phyloP scores from a whole-genome alignment of 768 basidiomycete species.

The Fomitopsis serialis region DNA sequence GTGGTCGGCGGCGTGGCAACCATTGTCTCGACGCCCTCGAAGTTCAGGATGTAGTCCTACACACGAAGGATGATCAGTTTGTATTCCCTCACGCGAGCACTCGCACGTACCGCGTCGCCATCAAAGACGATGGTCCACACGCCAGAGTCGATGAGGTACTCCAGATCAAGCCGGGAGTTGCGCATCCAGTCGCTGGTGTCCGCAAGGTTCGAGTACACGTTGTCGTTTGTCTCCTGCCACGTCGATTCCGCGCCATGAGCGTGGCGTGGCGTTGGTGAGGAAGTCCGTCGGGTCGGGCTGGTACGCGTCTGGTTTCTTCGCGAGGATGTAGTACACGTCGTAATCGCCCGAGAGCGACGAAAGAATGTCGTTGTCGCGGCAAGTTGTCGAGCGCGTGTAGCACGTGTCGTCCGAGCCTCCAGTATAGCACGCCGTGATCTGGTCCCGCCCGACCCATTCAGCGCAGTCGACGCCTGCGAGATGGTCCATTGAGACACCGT shows the following conservation, averaged over 20 bases:
- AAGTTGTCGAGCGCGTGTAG: slow-evolving; percentile 53
- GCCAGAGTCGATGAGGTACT: slow-evolving; percentile 54
- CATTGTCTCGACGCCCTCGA: slow-evolving; percentile 52
- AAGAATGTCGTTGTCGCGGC: slow-evolving; percentile 53
- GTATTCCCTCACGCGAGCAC: neutral
- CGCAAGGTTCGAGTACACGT: slow-evolving; percentile 44
- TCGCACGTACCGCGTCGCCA: slow-evolving; percentile 47
- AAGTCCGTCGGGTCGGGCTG: slow-evolving; percentile 35
- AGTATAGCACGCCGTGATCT: slow-evolving; percentile 51
- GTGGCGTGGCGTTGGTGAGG: slow-evolving; percentile 23
- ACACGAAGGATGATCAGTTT: neutral
- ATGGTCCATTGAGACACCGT: slow-evolving; percentile 42
- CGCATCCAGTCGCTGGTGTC: slow-evolving; percentile 55
- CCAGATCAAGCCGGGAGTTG: slow-evolving; percentile 40
- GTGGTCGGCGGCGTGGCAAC: slow-evolving; percentile 43
- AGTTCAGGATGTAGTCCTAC: slow-evolving; percentile 49
- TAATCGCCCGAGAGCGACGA: slow-evolving; percentile 48
- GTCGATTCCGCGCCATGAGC: slow-evolving; percentile 34
- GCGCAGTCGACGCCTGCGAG: slow-evolving; percentile 36
- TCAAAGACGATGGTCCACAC: slow-evolving; percentile 49
- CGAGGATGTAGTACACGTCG: slow-evolving; percentile 50
- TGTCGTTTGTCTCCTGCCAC: slow-evolving; percentile 35
- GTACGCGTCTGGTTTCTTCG: slow-evolving; percentile 40
- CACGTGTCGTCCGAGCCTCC: slow-evolving; percentile 40
- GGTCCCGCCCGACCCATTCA: slow-evolving; percentile 39